Conservation (phyloP, 2,329 filamentous ascomycete species). For the Chaetomium olivaceum region DNA sequence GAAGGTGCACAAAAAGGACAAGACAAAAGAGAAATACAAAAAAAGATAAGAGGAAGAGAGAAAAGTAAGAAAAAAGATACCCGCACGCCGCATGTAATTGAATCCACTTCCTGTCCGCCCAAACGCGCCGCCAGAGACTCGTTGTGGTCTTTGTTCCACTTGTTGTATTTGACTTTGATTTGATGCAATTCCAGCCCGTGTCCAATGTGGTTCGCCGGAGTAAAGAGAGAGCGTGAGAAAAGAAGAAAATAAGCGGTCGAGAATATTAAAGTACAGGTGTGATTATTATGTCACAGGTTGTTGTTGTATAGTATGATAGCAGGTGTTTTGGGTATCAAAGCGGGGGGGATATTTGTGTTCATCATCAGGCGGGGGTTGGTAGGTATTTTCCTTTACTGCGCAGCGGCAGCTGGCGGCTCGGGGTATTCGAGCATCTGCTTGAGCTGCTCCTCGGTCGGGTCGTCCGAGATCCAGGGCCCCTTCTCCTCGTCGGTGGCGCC, state of each 20-base stretch:
- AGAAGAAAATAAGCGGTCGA: neutral
- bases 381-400: conserved; percentile 18
- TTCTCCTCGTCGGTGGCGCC: conserved; percentile 82
- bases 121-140: conserved; percentile 3
- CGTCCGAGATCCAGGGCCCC: conserved; percentile 77
- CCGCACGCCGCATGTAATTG: conserved; percentile 29
- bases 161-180: conserved; percentile 11
- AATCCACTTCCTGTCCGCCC: neutral
- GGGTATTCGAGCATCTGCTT: conserved; percentile 58
- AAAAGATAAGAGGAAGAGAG: conserved; percentile 9
- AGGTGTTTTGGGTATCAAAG: conserved; percentile 12
- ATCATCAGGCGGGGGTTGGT: neutral
- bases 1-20: conserved; percentile 3
- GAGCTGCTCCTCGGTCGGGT: conserved; percentile 63
- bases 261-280: conserved; percentile 14
- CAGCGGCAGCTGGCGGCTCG: conserved; percentile 15
- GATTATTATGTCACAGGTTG: conserved; percentile 3
- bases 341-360: neutral
- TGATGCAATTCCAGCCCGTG: conserved; percentile 21
- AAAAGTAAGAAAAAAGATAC: neutral
- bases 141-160: neutral
- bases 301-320: neutral
- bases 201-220: conserved; percentile 22
- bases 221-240: neutral
- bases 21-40: conserved; percentile 11